Base-by-base conservation (phyloP, 2,329 filamentous ascomycete genomes). In the Dactylellina parvicollis region DNA sequence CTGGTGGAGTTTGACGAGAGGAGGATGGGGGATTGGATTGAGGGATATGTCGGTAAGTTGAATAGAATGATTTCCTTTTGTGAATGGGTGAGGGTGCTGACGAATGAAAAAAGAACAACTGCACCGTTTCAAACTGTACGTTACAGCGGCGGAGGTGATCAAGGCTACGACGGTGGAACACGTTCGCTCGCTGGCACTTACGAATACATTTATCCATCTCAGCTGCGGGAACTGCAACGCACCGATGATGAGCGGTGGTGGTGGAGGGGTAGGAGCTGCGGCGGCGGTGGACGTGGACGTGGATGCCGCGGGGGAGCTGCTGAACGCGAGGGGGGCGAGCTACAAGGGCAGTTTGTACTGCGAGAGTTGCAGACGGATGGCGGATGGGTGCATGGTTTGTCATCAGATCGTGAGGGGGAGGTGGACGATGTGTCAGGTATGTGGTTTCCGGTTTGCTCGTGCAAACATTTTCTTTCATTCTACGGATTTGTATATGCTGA, bases 371-470 rank as follows among this genome's bases (percentile, higher is more conserved):
- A 55, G 57, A 38, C 50, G 55, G 22, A 59, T 76, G 56, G 64
- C 75, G 40, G 76, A 77, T 34, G 76, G 76, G 34, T 77, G 76
- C 26, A 75, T 77, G 28, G 74, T 77, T 59, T 77, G 76, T 24
- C 65, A 75, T 47, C 75, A 75, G 26, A 74, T 72, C 5, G 76
- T 77, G 38, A 75, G 75, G 42, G 74, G 75, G 20, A 73, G 75
- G 32, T 77, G 76, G 76, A 75, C 74, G 24, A 76, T 77, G 76
- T 77, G 76, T 30, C 75, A 76, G 65, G 67, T 76, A 32, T 54
- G 61, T 59, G 42, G 20, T 38, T 20, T 16, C 32, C 4, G 16
- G n/a, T 28, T 20, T 20, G 5, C 28, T 14, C 2, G 12, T 18
- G 8, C 16, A 18, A 50, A n/a, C 2, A 32, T 16, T 34, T 30